Evolutionary conservation across 2,329 filamentous ascomycete genomes (phyloP).

Genomic region (Pseudocercospora macadamiae): DNA sequence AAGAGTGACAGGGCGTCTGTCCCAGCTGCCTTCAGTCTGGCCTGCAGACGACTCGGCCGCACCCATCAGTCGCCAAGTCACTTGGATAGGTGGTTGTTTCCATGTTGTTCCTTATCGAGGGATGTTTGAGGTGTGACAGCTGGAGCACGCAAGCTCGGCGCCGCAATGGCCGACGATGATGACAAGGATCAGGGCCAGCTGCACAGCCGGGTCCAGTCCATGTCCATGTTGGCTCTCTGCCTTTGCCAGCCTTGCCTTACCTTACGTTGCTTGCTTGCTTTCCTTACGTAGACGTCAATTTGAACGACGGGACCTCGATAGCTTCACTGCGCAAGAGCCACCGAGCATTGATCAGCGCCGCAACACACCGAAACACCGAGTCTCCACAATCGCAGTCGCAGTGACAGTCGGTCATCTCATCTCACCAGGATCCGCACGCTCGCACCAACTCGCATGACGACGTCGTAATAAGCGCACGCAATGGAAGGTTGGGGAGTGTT

Average conservation of each 20-base stretch:
- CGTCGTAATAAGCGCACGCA: constrained; percentile 16
- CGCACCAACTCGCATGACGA: constrained; percentile 4
- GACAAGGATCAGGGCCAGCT: too few species aligned
- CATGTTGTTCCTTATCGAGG: neutral
- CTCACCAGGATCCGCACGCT: neutral
- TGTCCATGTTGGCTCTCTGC: too few species aligned
- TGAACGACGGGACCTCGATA: too few species aligned
- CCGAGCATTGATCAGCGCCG: too few species aligned
- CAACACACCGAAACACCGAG: too few species aligned
- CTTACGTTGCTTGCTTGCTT: too few species aligned
- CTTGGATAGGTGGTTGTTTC: neutral
- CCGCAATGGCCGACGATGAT: neutral
- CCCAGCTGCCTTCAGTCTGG: constrained; percentile 29
- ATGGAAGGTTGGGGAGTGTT: constrained; percentile 60
- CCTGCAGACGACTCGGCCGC: constrained; percentile 23
- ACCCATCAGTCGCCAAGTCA: constrained; percentile 21
- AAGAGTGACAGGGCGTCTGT: constrained; percentile 33
- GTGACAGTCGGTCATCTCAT: too few species aligned
- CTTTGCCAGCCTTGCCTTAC: neutral
- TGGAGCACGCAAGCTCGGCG: neutral
- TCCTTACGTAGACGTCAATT: too few species aligned
- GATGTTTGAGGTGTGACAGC: neutral
- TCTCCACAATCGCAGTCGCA: too few species aligned
- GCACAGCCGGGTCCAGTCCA: too few species aligned
- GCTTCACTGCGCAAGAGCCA: neutral